Evolutionary conservation across 768 basidiomycete genomes (phyloP), one percentile per base, ranked within the genome.

Genomic region (Mycena amicta): DNA sequence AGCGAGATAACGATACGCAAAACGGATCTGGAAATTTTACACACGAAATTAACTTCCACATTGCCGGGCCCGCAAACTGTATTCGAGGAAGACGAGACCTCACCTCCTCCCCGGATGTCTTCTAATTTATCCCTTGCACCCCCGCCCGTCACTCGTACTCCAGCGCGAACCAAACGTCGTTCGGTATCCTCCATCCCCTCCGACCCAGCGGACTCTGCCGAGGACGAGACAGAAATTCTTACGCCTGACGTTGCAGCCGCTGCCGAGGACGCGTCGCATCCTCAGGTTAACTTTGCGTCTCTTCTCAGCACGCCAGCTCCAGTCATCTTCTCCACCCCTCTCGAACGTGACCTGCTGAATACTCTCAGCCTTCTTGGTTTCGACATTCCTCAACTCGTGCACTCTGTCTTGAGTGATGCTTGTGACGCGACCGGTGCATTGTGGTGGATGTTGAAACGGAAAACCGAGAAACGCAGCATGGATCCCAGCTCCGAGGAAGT

Each of bases 401-500:
- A 98, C 70, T 93, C 90, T 0, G 97, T 98, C 13, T 79, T 91
- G 46, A 88, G 82, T 27, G 86, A 98, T 72, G 96, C 96, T 0
- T 99, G 96, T 67, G 96, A 99, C 72, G 83, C 91, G 0, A 83
- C 90, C 13, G 90, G 93, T 8, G 93, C 95, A 1, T 74, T 93
- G 6, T 99, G 95, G 95, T 99, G 97, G 97, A 92, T 96, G 83
- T 77, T 98, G 50, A 89, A 87, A 71, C 84, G 87, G 70, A 95
- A 87, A 66, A 83, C 86, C 20, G 94, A 84, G 77, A 85, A 73
- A 62, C 82, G 79, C 45, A 78, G 77, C 11, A 22, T 70, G 15
- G 78, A 79, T 25, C 76, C 61, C 28, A 61, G 60, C 8, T 27
- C 28, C 41, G 53, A 37, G 33, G 46, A 37, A 26, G 45, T 50